Evolutionary conservation across 2,329 filamentous ascomycete species (phyloP).

Genomic region (Calonectria leucothoes): DNA sequence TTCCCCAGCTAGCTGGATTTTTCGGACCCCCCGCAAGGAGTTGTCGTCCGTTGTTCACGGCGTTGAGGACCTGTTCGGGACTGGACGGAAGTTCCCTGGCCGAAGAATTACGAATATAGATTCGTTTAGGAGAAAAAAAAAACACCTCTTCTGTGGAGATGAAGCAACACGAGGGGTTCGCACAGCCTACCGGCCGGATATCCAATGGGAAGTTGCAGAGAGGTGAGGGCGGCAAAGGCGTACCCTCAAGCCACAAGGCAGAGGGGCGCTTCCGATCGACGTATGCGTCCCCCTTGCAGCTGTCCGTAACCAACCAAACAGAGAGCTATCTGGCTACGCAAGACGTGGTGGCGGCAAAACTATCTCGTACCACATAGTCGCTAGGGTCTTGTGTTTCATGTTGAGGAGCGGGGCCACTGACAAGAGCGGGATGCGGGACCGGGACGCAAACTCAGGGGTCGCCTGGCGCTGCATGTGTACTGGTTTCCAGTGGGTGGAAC

Average conservation of each 20-base stretch:
- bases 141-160: background rate
- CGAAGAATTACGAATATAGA: slow-evolving; percentile 6
- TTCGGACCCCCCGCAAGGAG: slow-evolving; percentile 27
- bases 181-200: background rate
- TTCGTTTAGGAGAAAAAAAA: background rate
- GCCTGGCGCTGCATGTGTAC: background rate
- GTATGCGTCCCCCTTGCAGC: slow-evolving; percentile 17
- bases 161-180: background rate
- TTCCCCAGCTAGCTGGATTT: slow-evolving; percentile 27
- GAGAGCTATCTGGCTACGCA: background rate
- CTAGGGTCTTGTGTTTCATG: slow-evolving; percentile 16
- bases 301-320: slow-evolving; percentile 14
- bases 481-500: slow-evolving; percentile 24
- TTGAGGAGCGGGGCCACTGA: slow-evolving; percentile 3
- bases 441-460: slow-evolving; percentile 11
- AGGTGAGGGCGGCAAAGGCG: slow-evolving; percentile 3
- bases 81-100: slow-evolving; percentile 34
- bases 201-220: background rate
- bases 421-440: slow-evolving; percentile 9
- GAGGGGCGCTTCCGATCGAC: slow-evolving; percentile 28
- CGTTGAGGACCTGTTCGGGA: slow-evolving; percentile 34
- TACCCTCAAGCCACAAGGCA: slow-evolving; percentile 4
- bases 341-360: slow-evolving; percentile 16
- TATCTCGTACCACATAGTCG: background rate
- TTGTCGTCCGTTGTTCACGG: slow-evolving; percentile 34